Evolutionary conservation across 2,329 filamentous ascomycete genomes (phyloP).

Genomic region (Pyrenophora tritici-repentis): DNA sequence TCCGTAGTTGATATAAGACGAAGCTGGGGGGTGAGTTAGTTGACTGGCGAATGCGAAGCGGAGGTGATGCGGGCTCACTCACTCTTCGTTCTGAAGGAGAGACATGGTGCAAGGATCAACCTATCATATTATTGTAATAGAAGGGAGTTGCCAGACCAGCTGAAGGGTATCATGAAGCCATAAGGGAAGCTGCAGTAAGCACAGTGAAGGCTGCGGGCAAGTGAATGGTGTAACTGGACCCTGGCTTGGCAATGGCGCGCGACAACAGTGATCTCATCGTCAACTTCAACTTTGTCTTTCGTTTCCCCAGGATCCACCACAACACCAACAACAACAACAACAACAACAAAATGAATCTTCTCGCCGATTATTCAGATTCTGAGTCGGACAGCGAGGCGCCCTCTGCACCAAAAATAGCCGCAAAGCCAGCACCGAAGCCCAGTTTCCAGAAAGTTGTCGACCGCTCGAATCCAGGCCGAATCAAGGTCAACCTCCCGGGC

Average conservation of each 20-base stretch:
- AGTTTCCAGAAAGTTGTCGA: constrained; percentile 81
- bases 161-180: constrained; percentile 28
- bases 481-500: constrained; percentile 76
- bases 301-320: too few species aligned
- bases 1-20: constrained; percentile 80
- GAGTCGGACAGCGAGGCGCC: constrained; percentile 66
- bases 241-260: constrained; percentile 27
- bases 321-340: constrained; percentile 18
- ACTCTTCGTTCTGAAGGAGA: constrained; percentile 54
- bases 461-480: constrained; percentile 79
- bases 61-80: constrained; percentile 39
- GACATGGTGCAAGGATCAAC: constrained; percentile 43
- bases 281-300: neutral
- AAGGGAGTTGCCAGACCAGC: constrained; percentile 39
- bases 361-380: constrained; percentile 85
- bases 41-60: constrained; percentile 9
- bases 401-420: constrained; percentile 39
- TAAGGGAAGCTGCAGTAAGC: constrained; percentile 1
- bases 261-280: constrained; percentile 20
- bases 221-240: constrained; percentile 20
- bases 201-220: constrained; percentile 10
- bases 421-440: constrained; percentile 58
- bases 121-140: constrained; percentile 23
- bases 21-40: constrained; percentile 59
- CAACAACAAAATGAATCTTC: constrained; percentile 61